A percentile compares a stretch with the other conserved stretches of the same genome.
These are phyloP conservation scores for Spizellomyces punctatus DNA, from an alignment of 192 early-diverging fungal species.

Conservation along the genomic window DNA sequence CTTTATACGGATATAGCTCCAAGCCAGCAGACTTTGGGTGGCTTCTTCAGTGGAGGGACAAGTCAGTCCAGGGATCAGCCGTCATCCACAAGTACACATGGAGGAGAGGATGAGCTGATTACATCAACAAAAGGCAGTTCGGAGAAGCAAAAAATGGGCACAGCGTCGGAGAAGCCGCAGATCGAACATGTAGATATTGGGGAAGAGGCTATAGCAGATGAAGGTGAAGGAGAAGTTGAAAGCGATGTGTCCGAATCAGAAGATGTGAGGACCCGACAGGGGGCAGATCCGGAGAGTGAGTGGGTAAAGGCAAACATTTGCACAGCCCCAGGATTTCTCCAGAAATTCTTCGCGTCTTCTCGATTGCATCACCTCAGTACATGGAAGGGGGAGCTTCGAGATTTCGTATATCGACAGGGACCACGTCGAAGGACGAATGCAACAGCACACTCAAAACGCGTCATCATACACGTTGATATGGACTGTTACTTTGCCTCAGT, in stretches of 20 bases:
- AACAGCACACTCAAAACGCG: conserved; percentile 1
- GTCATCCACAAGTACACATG: too few species aligned
- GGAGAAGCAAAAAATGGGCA: not conserved
- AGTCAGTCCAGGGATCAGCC: not conserved
- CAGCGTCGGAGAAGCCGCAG: not conserved
- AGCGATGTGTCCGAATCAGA: conserved; percentile 6
- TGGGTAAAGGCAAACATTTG: conserved; percentile 36
- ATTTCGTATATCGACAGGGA: conserved; percentile 48
- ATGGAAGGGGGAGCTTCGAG: conserved; percentile 82
- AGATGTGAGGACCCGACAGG: not conserved
- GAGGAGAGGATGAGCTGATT: not conserved
- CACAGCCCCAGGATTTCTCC: conserved; percentile 48
- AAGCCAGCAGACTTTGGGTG: conserved; percentile 4
- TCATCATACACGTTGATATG: conserved; percentile 86
- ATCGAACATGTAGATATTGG: not conserved
- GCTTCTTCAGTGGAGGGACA: not conserved
- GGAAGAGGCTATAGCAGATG: conserved; percentile 4
- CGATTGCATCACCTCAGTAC: conserved; percentile 76
- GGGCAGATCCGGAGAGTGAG: conserved; percentile 21
- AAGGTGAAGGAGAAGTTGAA: not conserved
- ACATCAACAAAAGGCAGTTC: not conserved
- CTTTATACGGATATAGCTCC: conserved; percentile 7
- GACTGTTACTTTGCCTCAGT: conserved; percentile 95
- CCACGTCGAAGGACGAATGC: conserved; percentile 7
- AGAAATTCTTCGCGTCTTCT: conserved; percentile 56